Evolutionary conservation across 2,329 filamentous ascomycete species (phyloP).

Genomic region (Penicillium sp.): DNA sequence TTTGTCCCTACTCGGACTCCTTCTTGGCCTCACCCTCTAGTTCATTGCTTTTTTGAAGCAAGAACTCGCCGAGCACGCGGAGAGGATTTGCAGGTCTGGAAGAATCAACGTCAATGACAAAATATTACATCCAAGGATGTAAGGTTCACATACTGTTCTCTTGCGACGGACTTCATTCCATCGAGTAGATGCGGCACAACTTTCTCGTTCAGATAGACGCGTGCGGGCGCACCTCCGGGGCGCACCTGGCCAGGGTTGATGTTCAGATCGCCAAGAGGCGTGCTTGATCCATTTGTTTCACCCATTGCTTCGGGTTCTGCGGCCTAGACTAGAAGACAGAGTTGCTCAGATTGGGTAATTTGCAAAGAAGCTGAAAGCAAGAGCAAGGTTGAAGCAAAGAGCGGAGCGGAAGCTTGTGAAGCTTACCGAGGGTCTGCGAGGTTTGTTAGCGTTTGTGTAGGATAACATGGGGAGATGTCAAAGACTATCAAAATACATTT

Average conservation of each 20-base stretch:
- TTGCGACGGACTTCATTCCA: constrained; percentile 72
- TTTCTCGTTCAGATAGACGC: constrained; percentile 71
- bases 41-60: constrained; percentile 68
- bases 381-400: background rate
- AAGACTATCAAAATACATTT: too few species aligned
- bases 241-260: constrained; percentile 55
- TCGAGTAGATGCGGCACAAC: constrained; percentile 69
- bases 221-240: constrained; percentile 66
- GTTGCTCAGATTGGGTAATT: background rate
- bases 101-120: background rate
- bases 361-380: background rate
- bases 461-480: too few species aligned
- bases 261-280: constrained; percentile 44
- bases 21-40: constrained; percentile 51
- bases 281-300: constrained; percentile 25
- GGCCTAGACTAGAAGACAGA: too few species aligned
- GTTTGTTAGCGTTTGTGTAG: too few species aligned
- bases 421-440: background rate
- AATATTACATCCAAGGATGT: background rate
- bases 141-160: constrained; percentile 62
- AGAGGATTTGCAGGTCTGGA: constrained; percentile 67
- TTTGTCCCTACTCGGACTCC: constrained; percentile 23
- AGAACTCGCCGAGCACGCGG: constrained; percentile 68
- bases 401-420: constrained; percentile 10
- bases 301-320: constrained; percentile 18